These are phyloP conservation scores for Podila verticillata DNA, from an alignment of 192 early-diverging fungal genomes.

Conservation along the genomic window DNA sequence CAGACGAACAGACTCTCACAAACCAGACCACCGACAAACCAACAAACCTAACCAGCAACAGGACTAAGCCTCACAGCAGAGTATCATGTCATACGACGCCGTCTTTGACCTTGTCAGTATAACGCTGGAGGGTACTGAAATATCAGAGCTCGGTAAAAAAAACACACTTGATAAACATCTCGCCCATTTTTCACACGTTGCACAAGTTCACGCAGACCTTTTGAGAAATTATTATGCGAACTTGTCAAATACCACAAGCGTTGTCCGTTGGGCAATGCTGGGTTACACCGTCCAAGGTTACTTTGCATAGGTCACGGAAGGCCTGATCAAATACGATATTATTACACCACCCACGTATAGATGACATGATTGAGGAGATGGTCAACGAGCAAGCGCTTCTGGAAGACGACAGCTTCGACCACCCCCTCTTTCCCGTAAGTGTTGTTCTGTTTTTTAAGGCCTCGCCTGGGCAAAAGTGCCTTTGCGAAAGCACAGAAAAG, in stretches of 20 bases:
- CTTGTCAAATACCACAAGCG: too few relatives aligned
- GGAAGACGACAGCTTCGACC: background rate
- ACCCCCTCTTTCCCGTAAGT: background rate
- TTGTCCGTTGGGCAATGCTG: too few relatives aligned
- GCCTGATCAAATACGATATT: too few relatives aligned
- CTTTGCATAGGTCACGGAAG: too few relatives aligned
- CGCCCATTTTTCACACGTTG: background rate
- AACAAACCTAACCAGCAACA: background rate
- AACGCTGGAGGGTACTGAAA: background rate
- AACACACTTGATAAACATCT: background rate
- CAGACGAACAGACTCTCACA: too few relatives aligned
- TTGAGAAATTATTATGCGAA: too few relatives aligned
- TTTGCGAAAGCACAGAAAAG: too few relatives aligned
- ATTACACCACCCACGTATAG: background rate
- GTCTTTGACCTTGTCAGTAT: constrained; percentile 2
- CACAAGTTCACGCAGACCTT: background rate
- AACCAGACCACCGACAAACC: background rate
- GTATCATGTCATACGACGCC: constrained; percentile 2
- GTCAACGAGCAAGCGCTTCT: background rate
- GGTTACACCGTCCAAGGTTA: too few relatives aligned
- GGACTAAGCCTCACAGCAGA: background rate
- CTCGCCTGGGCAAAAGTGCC: too few relatives aligned
- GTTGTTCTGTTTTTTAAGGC: background rate
- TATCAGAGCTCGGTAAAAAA: background rate
- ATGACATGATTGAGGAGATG: background rate